Conservation (phyloP, 306 rosid genomes). For the Notholithocarpus densiflorus region DNA sequence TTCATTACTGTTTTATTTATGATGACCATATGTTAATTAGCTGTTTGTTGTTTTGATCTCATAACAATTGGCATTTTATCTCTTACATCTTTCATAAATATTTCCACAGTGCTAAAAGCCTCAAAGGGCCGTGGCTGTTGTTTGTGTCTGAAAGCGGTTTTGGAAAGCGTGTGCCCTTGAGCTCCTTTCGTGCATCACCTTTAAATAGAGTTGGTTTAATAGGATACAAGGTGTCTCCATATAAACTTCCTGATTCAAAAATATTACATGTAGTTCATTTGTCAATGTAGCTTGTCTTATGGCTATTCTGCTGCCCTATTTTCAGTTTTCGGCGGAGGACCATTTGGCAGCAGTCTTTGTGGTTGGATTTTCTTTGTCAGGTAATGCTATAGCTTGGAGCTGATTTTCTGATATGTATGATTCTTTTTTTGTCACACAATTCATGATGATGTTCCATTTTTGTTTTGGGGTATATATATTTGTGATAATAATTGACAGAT, state of each 20-base stretch:
- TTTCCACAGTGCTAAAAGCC: conserved; percentile 41
- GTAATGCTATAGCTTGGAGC: conserved; percentile 30
- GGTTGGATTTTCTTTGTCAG: conserved; percentile 85
- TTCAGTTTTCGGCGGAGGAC: conserved; percentile 78
- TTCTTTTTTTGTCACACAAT: not conserved
- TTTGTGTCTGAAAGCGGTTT: conserved; percentile 90
- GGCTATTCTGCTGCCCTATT: conserved; percentile 6
- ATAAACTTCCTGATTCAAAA: not conserved
- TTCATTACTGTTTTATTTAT: not conserved
- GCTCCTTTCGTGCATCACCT: conserved; percentile 64
- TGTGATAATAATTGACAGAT: conserved; percentile 40
- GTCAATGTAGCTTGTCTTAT: conserved; percentile 1
- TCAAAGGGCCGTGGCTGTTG: conserved; percentile 86
- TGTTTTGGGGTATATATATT: not conserved
- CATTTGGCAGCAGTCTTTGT: conserved; percentile 88
- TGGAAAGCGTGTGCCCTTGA: conserved; percentile 95
- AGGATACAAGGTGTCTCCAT: conserved; percentile 78
- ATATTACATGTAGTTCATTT: not conserved
- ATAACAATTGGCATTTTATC: not conserved
- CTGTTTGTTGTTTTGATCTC: not conserved
- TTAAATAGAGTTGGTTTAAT: conserved; percentile 87
- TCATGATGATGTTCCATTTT: not conserved
- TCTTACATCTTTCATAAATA: conserved; percentile 11
- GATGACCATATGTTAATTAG: not conserved
- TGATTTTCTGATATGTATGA: not conserved